These are phyloP conservation scores for Scenedesmus sp. DNA, from an alignment of 163 green algal species.

Conservation along the genomic window DNA sequence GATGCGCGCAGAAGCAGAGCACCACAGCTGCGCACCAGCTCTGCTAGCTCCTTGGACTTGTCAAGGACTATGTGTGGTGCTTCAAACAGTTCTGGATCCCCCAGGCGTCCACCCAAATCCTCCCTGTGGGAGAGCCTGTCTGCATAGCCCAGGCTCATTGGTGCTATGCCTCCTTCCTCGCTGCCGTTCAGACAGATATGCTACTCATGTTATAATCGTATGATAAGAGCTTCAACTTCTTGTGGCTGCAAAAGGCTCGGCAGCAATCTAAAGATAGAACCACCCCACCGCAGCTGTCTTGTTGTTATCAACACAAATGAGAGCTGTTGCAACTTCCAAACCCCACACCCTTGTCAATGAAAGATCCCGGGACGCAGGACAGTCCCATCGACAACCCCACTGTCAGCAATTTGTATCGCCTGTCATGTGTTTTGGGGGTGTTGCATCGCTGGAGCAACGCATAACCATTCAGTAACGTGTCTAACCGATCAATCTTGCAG, in stretches of 20 bases:
- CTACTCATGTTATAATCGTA: background rate
- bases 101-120: slow-evolving; percentile 88
- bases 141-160: slow-evolving; percentile 82
- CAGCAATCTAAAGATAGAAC: background rate
- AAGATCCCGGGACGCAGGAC: background rate
- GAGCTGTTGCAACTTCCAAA: too few relatives aligned
- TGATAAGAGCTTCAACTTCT: background rate
- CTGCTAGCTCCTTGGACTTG: slow-evolving; percentile 69
- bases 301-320: background rate
- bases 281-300: background rate
- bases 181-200: too few relatives aligned
- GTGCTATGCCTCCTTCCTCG: background rate
- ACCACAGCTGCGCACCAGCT: slow-evolving; percentile 61
- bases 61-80: slow-evolving; percentile 36
- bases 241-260: background rate
- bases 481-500: background rate
- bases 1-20: background rate
- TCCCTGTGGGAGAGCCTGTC: slow-evolving; percentile 80
- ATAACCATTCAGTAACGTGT: background rate
- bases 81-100: slow-evolving; percentile 80
- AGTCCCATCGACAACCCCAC: background rate
- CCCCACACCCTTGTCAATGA: too few relatives aligned
- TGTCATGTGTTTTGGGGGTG: background rate
- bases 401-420: slow-evolving; percentile 17
- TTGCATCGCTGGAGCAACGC: background rate